phyloP scores from a whole-genome alignment of 192 early-diverging fungal species.

The Gonapodya sp. region DNA sequence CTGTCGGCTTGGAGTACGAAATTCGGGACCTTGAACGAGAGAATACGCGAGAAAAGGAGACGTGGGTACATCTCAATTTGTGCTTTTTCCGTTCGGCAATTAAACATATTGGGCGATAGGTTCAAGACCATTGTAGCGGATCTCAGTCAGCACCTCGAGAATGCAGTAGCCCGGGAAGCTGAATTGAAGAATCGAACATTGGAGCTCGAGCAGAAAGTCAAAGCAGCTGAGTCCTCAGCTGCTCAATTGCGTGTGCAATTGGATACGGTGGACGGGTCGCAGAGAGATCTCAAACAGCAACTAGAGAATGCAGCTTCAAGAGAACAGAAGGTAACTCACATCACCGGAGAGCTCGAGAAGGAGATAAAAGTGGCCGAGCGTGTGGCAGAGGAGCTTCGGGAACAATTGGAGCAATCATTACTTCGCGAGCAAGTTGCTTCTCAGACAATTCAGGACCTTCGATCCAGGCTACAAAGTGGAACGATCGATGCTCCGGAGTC shows the following conservation, averaged over 20 bases:
- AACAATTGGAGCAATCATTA: not conserved
- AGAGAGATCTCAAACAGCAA: not conserved
- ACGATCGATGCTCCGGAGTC: too few relatives aligned
- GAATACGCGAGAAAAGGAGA: not conserved
- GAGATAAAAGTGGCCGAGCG: not conserved
- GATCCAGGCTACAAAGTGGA: not conserved
- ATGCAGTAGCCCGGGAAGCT: not conserved
- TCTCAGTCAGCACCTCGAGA: not conserved
- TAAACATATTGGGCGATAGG: not conserved
- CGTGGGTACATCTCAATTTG: not conserved
- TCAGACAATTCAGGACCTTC: not conserved
- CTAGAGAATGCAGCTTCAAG: not conserved
- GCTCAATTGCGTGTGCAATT: not conserved
- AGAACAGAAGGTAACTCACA: not conserved
- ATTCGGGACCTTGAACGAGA: not conserved
- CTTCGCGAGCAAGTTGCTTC: not conserved
- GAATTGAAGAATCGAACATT: not conserved
- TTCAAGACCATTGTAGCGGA: not conserved
- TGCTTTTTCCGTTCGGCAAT: not conserved
- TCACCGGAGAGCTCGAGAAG: not conserved
- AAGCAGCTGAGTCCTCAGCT: not conserved
- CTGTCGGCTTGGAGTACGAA: not conserved
- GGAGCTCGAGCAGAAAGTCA: not conserved
- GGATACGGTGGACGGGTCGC: not conserved
- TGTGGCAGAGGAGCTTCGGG: not conserved